Evolutionary conservation across 2,329 filamentous ascomycete genomes (phyloP).

Genomic region (Cercospora sp.): DNA sequence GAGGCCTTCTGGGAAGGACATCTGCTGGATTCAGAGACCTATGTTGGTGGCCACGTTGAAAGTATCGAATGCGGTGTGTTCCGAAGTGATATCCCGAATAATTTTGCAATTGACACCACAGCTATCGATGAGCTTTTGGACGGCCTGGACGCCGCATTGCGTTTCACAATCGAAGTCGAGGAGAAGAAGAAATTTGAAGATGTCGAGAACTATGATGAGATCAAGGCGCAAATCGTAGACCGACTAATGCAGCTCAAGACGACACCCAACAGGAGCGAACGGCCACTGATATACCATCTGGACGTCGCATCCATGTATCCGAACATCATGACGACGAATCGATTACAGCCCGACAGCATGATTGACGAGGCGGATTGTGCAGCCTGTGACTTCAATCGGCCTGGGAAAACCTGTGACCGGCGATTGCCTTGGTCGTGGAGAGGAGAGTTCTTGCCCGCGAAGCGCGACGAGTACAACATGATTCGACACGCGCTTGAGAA

Average conservation of each 20-base stretch:
- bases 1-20: constrained; percentile 98
- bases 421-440: constrained; percentile 96
- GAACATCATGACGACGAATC: constrained; percentile 99
- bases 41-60: constrained; percentile 97
- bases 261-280: constrained; percentile 80
- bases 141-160: constrained; percentile 84
- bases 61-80: constrained; percentile 99
- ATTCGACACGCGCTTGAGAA: constrained; percentile 88
- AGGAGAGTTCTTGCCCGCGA: constrained; percentile 94
- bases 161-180: constrained; percentile 67
- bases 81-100: constrained; percentile 88
- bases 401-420: constrained; percentile 94
- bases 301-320: constrained; percentile 99
- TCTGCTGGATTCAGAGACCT: constrained; percentile 92
- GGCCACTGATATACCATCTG: constrained; percentile 92
- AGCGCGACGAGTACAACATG: constrained; percentile 99
- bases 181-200: constrained; percentile 56
- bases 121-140: constrained; percentile 85
- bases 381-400: constrained; percentile 96
- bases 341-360: constrained; percentile 98
- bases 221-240: constrained; percentile 77
- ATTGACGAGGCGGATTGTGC: constrained; percentile 94
- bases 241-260: constrained; percentile 71
- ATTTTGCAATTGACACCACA: constrained; percentile 84
- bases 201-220: constrained; percentile 54